A percentile compares a stretch with the other conserved stretches of the same genome.
Evolutionary conservation across 1,284 basidiomycete genomes (phyloP).

Genomic region (Apiotrichum akiyoshidainum): DNA sequence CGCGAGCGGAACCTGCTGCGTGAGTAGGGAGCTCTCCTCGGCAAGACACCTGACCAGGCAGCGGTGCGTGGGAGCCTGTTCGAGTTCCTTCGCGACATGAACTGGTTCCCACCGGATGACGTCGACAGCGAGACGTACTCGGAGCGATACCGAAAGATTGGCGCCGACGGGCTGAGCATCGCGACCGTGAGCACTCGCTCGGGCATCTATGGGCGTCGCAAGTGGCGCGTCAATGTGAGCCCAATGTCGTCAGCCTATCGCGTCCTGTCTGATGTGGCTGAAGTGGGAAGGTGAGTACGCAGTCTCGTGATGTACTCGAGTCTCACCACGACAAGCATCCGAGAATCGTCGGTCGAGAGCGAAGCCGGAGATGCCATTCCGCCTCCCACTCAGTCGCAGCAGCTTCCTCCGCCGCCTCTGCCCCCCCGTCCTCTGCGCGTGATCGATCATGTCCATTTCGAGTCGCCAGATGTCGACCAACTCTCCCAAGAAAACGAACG

Average conservation of each 20-base stretch:
- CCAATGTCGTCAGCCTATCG: not conserved
- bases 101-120: not conserved
- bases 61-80: not conserved
- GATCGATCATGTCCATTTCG: not conserved
- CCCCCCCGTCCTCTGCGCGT: not conserved
- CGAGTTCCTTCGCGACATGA: not conserved
- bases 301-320: not conserved
- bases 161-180: not conserved
- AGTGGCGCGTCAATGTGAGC: not conserved
- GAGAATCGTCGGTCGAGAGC: not conserved
- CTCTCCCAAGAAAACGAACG: not conserved
- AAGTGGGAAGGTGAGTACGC: not conserved
- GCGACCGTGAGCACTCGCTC: not conserved
- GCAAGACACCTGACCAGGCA: not conserved
- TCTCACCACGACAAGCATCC: not conserved
- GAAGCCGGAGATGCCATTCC: not conserved
- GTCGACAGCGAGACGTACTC: slow-evolving; percentile 1
- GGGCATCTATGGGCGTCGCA: not conserved
- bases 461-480: not conserved
- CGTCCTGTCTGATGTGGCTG: not conserved
- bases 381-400: not conserved
- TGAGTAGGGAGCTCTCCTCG: not conserved
- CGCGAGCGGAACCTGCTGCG: not conserved
- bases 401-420: not conserved
- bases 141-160: not conserved